Conservation (phyloP, 2,329 filamentous ascomycete species). For the Thielaviopsis ethacetica region DNA sequence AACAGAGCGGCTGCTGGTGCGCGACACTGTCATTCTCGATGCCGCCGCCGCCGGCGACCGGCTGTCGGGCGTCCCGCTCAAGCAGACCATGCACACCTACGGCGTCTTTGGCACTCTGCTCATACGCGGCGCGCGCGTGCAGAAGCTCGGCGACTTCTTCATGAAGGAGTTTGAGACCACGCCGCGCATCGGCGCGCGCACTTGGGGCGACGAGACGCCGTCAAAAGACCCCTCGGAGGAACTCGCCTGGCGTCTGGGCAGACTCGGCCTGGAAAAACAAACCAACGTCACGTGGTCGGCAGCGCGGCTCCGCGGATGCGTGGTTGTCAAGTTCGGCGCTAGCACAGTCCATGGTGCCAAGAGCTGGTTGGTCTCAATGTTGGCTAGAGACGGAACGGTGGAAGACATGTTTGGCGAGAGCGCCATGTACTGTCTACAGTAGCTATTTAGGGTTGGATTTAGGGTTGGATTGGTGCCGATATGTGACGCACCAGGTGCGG, state of each 20-base stretch:
- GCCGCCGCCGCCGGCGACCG: slow-evolving; percentile 32
- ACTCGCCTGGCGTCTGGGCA: slow-evolving; percentile 36
- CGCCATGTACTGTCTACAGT: slow-evolving; percentile 58
- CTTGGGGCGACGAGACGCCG: slow-evolving; percentile 31
- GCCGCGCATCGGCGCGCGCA: slow-evolving; percentile 67
- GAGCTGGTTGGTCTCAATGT: slow-evolving; percentile 62
- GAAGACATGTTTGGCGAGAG: slow-evolving; percentile 59
- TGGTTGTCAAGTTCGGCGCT: slow-evolving; percentile 83
- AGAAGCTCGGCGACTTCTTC: slow-evolving; percentile 54
- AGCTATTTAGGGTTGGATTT: slow-evolving; percentile 8
- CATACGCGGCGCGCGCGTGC: slow-evolving; percentile 56
- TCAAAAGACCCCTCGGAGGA: slow-evolving; percentile 21
- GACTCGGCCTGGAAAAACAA: slow-evolving; percentile 40
- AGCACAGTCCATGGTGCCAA: slow-evolving; percentile 65
- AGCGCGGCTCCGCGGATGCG: slow-evolving; percentile 63
- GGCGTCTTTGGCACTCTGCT: slow-evolving; percentile 75
- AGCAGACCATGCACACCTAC: slow-evolving; percentile 54
- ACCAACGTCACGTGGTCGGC: slow-evolving; percentile 65
- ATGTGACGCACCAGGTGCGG: background rate
- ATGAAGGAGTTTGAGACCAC: slow-evolving; percentile 60
- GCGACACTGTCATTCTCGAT: slow-evolving; percentile 69
- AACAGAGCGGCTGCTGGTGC: slow-evolving; percentile 47
- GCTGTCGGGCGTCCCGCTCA: slow-evolving; percentile 26
- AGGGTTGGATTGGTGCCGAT: background rate
- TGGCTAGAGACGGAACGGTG: slow-evolving; percentile 59